Conservation (phyloP, 2,329 filamentous ascomycete species). For the Calonectria ilicicola region DNA sequence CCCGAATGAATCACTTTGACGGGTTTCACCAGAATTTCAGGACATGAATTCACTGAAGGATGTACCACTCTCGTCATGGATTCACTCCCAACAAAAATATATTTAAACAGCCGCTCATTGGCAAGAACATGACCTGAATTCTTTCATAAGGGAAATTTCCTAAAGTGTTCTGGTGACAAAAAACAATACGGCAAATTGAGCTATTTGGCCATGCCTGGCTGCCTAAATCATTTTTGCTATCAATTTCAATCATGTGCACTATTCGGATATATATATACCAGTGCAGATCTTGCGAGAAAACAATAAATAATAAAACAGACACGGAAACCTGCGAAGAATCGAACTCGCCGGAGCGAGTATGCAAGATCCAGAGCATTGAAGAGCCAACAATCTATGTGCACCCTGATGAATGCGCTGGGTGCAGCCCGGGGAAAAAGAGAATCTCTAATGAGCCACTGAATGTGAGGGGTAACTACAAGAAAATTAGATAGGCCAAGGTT, state of each 20-base stretch:
- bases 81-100: background rate
- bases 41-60: background rate
- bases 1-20: background rate
- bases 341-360: background rate
- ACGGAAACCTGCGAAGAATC: background rate
- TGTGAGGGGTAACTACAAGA: background rate
- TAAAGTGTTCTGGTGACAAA: background rate
- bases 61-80: background rate
- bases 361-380: background rate
- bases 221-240: background rate
- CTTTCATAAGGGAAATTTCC: background rate
- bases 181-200: background rate
- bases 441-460: background rate
- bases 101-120: background rate
- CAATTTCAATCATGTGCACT: background rate
- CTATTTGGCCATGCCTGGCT: too few species aligned
- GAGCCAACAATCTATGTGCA: background rate
- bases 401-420: background rate
- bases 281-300: background rate
- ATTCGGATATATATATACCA: background rate
- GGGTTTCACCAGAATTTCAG: background rate
- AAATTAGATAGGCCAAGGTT: background rate
- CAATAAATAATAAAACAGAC: background rate
- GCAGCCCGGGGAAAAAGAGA: slow-evolving; percentile 4
- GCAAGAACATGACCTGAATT: background rate